phyloP scores from a whole-genome alignment of 306 rosid genomes.

The Dicorynia guianensis region DNA sequence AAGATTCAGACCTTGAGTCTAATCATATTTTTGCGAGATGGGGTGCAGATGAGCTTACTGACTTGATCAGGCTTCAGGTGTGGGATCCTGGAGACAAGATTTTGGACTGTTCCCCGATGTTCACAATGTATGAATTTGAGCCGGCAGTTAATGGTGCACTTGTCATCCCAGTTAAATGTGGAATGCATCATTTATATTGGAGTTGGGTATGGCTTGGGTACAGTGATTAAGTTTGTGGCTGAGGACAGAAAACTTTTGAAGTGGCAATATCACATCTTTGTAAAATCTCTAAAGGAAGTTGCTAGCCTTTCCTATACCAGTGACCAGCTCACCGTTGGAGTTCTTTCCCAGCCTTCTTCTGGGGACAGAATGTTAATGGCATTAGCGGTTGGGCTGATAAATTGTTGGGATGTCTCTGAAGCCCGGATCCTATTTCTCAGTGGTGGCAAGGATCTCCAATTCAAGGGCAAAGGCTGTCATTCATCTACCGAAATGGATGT shows the following conservation, averaged over 20 bases:
- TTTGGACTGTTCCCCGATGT: constrained; percentile 94
- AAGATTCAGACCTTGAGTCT: constrained; percentile 89
- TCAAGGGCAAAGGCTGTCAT: constrained; percentile 66
- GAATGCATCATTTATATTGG: too few relatives aligned
- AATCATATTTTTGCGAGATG: constrained; percentile 91
- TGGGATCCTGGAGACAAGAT: constrained; percentile 94
- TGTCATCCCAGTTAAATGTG: too few relatives aligned
- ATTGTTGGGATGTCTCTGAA: constrained; percentile 85
- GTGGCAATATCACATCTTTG: too few relatives aligned
- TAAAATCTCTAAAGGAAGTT: too few relatives aligned
- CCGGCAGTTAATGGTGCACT: too few relatives aligned
- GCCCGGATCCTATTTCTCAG: constrained; percentile 74
- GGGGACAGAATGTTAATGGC: constrained; percentile 93
- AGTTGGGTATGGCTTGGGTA: too few relatives aligned
- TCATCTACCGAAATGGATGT: constrained; percentile 50
- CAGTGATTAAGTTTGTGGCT: too few relatives aligned
- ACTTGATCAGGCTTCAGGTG: constrained; percentile 94
- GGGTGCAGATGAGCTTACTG: constrained; percentile 98
- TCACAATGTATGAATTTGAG: too few relatives aligned
- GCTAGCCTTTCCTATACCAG: constrained; percentile 63
- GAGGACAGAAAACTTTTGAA: too few relatives aligned
- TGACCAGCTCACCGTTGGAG: constrained; percentile 80
- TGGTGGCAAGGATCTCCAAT: constrained; percentile 89
- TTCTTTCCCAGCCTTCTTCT: constrained; percentile 78
- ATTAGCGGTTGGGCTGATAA: constrained; percentile 77